Base-by-base conservation (phyloP, 495 filamentous ascomycete species). In the Cercophora sp. region DNA sequence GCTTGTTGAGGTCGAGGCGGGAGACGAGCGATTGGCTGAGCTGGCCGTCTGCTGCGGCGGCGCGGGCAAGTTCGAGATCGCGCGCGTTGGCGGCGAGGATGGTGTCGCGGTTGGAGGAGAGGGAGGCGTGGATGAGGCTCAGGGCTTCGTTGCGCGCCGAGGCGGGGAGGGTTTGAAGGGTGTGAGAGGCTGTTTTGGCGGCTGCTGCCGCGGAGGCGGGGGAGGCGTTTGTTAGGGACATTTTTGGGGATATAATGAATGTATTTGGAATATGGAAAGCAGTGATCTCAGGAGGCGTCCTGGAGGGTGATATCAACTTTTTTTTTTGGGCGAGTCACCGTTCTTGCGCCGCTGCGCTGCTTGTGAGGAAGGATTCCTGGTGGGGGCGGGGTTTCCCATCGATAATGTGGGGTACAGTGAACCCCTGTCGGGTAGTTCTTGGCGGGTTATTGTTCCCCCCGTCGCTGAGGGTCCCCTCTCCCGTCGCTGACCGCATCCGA, bases 11-110 rank as follows among this genome's bases (percentile, higher is more conserved):
- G 59, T 97, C 92, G 46, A 99, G 76, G 56, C 93, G 77, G 60
- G 96, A 93, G n/a, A 97, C 77, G 15, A 99, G 77, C 65, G 89
- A 94, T 58, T 86, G 79, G 60, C 84, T 94, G 19, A 97, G 69
- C 47, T 83, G 72, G 34, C 92, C 92, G 55, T 79, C 77, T 19
- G 80, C 80, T 9, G 85, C 88, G 36, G 87, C 87, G 55, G 80
- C 75, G 27, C 75, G 79, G 19, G 94, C 94, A 8, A 78, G 68
- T 55, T 82, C 79, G 27, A 97, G 74, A 66, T 98, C 93, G 55
- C 76, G 79, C 23, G 82, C 81, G 71, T 98, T 98, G 40, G 94
- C 94, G 25, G 81, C 80, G 23, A 97, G 78, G 41, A 98, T 96
- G 18, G 79, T 73, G 52, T 85, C 75, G 61, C 83, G 85, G 26